Conservation (phyloP, 768 basidiomycete species). For the Lactifluus echinatus region DNA sequence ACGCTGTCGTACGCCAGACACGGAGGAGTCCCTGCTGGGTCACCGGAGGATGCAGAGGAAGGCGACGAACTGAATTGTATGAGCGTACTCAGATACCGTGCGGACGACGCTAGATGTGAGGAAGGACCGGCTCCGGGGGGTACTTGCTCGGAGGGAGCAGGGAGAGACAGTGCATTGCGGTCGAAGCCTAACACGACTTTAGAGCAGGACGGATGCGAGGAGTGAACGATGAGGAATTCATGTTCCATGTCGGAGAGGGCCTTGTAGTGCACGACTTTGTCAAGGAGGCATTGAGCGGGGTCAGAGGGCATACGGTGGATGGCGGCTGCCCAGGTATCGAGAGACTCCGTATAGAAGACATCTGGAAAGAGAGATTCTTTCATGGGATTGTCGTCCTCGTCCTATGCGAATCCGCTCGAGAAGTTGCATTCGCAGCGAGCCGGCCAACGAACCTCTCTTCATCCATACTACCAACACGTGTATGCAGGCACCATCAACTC, state of each 20-base stretch:
- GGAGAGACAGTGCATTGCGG: constrained; percentile 14
- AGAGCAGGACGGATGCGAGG: constrained; percentile 9
- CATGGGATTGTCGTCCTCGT: too few species aligned
- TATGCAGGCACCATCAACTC: constrained; percentile 6
- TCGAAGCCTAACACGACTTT: constrained; percentile 17
- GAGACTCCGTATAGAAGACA: constrained; percentile 4
- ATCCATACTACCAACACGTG: background rate
- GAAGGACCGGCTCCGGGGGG: background rate
- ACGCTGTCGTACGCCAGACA: constrained; percentile 15
- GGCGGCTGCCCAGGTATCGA: constrained; percentile 13
- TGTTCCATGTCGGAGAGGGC: constrained; percentile 18
- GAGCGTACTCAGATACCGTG: constrained; percentile 7
- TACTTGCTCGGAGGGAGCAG: background rate
- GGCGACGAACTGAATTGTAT: background rate
- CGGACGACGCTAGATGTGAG: constrained; percentile 1
- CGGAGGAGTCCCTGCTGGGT: background rate
- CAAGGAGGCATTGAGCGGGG: constrained; percentile 6
- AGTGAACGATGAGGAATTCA: constrained; percentile 18
- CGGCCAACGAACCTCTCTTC: too few species aligned
- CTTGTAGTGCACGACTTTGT: constrained; percentile 19
- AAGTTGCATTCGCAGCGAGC: background rate
- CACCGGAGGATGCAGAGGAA: background rate
- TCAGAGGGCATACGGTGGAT: constrained; percentile 5
- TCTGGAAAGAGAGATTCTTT: constrained; percentile 8
- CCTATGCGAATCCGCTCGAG: background rate